These are phyloP conservation scores for Pythium phragmiticola DNA, from an alignment of 352 stramenopile genomes.

Conservation along the genomic window DNA sequence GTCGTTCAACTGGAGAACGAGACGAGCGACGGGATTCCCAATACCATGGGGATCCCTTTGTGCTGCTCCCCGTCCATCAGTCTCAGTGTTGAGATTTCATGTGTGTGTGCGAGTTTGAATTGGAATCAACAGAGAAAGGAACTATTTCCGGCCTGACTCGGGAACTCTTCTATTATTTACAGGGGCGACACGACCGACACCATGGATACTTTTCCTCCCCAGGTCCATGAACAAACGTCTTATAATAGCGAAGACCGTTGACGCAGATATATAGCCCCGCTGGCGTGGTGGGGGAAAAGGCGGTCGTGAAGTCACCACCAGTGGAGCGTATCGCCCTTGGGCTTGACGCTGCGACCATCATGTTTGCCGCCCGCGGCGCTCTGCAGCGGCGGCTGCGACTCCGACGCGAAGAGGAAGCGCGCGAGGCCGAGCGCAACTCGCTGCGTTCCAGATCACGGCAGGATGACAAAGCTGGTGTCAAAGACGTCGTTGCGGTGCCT, in stretches of 20 bases:
- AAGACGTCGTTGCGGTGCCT: not conserved
- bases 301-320: not conserved
- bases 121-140: no score
- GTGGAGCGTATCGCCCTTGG: no score
- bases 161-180: no score
- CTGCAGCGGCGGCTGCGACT: conserved; percentile 18
- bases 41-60: no score
- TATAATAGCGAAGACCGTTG: not conserved
- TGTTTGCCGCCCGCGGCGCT: conserved; percentile 17
- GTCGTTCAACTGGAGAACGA: conserved; percentile 24
- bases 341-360: not conserved
- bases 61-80: no score
- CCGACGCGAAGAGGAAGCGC: conserved; percentile 13
- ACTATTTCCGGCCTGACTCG: no score
- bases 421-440: not conserved
- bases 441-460: not conserved
- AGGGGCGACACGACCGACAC: no score
- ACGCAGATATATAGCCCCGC: not conserved
- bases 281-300: not conserved
- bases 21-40: no score
- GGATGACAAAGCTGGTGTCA: not conserved
- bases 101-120: no score
- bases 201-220: no score
- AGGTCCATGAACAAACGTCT: not conserved
- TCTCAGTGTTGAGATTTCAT: no score